Conservation (phyloP, 2,329 filamentous ascomycete species). For the Fusarium lateritium region DNA sequence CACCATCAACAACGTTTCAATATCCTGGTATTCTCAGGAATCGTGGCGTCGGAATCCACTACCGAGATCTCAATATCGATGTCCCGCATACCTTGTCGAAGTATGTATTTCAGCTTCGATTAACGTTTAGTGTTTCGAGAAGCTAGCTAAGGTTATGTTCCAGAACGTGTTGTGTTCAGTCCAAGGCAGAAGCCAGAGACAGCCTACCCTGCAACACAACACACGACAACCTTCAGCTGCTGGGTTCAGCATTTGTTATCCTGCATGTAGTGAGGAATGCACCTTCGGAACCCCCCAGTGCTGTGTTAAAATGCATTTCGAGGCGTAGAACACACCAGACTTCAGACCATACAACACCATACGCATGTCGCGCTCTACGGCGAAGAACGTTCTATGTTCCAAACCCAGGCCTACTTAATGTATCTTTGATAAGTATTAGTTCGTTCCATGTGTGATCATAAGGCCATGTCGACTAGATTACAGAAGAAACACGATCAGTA, state of each 20-base stretch:
- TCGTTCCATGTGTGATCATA: neutral
- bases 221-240: neutral
- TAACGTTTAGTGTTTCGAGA: conserved; percentile 18
- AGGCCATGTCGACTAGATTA: neutral
- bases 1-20: conserved; percentile 22
- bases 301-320: neutral
- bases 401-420: neutral
- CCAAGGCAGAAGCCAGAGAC: neutral
- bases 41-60: conserved; percentile 30
- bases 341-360: too few species aligned
- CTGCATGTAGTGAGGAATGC: neutral
- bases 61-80: conserved; percentile 32
- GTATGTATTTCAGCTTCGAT: conserved; percentile 36
- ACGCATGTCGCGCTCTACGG: too few species aligned
- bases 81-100: conserved; percentile 25
- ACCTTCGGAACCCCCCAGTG: neutral
- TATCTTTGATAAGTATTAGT: neutral
- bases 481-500: conserved; percentile 12
- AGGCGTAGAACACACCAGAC: too few species aligned
- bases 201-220: conserved; percentile 25
- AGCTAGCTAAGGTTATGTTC: conserved; percentile 25
- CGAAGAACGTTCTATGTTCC: too few species aligned
- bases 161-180: conserved; percentile 5
- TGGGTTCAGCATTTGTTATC: too few species aligned
- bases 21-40: conserved; percentile 25